Base-by-base conservation (phyloP, 148 eudicot species). In the Rhododendron ovatum region DNA sequence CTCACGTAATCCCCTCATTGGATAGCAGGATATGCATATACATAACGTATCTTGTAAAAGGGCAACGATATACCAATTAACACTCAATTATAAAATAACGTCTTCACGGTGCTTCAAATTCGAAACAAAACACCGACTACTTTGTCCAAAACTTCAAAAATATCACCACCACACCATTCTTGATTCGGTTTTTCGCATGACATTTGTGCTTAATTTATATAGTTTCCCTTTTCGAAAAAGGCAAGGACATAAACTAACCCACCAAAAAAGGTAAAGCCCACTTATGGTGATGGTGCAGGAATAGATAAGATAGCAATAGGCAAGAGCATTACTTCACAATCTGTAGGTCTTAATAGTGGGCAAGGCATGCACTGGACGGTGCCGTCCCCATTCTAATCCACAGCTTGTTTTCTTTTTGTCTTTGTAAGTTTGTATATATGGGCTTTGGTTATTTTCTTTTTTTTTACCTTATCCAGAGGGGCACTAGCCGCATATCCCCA, bases 401-500 rank as follows among this genome's bases (percentile, higher is more conserved):
- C 22, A 76, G 14, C 24, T 55, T 35, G 5, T 65, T 12, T 85
- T 48, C 43, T 65, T 12, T 85, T 48, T 37, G 39, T 37, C 41
- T 55, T 35, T 28, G n/a, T n/a, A n/a, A n/a, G n/a, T n/a, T n/a
- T n/a, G 20, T 45, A 37, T 37, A 37, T 37, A 9, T 85, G 30
- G 84, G 45, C 11, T 11, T 43, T 67, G 20, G 37, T 45, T 7
- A 0, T 24, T 61, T 53, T 11, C 76, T 30, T 39, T 0, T 39
- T 1, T 0, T 41, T 48, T 67, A 78, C 50, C 17, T n/a, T 82
- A 39, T 82, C 28, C 37, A 13, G 22, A n/a, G 22, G 51, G 13
- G 75, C 75, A 82, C 73, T 37, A 61, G 74, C 53, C 2, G 53
- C 78, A 83, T 17, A 67, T 83, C 71, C 78, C 33, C 78, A 14